Conservation (phyloP, 2,329 filamentous ascomycete genomes). For the Cyclaneusma minus region DNA sequence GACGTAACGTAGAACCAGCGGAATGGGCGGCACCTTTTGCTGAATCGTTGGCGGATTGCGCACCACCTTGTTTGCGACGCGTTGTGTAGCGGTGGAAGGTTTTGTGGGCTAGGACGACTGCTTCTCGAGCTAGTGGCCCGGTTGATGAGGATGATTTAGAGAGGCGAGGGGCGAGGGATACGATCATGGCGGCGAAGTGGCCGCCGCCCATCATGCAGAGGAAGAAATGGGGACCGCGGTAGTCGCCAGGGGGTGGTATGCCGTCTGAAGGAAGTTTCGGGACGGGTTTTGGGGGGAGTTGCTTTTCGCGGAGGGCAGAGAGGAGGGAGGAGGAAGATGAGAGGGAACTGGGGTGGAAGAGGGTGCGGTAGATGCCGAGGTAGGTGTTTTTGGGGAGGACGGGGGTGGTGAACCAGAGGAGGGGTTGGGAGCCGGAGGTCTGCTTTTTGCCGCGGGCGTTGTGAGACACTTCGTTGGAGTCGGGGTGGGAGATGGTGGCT, state of each 20-base stretch:
- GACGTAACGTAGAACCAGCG: slow-evolving; percentile 73
- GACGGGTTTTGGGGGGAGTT: slow-evolving; percentile 47
- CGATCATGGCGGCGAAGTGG: slow-evolving; percentile 93
- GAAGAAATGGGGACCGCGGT: slow-evolving; percentile 74
- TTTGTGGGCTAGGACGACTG: slow-evolving; percentile 84
- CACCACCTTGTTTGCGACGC: slow-evolving; percentile 85
- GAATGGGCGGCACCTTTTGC: slow-evolving; percentile 91
- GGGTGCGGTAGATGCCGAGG: slow-evolving; percentile 70
- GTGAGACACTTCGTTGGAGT: slow-evolving; percentile 28
- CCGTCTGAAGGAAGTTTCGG: slow-evolving; percentile 32
- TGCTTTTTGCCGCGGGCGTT: slow-evolving; percentile 29
- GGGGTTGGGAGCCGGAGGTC: slow-evolving; percentile 50
- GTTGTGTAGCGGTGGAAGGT: slow-evolving; percentile 98
- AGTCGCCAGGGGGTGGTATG: slow-evolving; percentile 34
- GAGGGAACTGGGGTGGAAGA: slow-evolving; percentile 62
- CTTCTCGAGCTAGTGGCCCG: slow-evolving; percentile 66
- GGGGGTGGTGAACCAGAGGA: slow-evolving; percentile 76
- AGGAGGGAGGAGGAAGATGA: slow-evolving; percentile 45
- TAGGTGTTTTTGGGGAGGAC: slow-evolving; percentile 62
- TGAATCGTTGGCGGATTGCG: slow-evolving; percentile 85
- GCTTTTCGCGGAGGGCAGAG: slow-evolving; percentile 59
- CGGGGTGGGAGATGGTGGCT: slow-evolving; percentile 48
- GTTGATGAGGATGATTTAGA: slow-evolving; percentile 49
- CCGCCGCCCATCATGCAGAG: slow-evolving; percentile 98
- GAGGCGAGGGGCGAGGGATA: slow-evolving; percentile 70